Evolutionary conservation across 169 alveolate species (phyloP).

Genomic region (Ichthyophthirius multifiliis): DNA sequence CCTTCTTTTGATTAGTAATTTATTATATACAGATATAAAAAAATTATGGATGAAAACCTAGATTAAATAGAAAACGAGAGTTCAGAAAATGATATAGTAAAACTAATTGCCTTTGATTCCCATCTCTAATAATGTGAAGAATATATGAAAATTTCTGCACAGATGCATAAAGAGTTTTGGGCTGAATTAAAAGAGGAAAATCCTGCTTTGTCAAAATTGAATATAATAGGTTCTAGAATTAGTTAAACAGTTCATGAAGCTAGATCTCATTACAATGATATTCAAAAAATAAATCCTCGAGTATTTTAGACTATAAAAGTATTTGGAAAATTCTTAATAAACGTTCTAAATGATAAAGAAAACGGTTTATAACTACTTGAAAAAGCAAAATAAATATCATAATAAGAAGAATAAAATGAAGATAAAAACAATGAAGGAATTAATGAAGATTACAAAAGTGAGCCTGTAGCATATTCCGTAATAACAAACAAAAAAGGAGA

Average conservation of each 20-base stretch:
- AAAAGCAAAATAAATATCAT: neutral
- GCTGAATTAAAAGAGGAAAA: slow-evolving; percentile 23
- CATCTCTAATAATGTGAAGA: slow-evolving; percentile 7
- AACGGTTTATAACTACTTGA: neutral
- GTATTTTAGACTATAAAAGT: no score
- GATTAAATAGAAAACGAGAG: no score
- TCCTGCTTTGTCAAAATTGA: slow-evolving; percentile 13
- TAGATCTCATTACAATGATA: no score
- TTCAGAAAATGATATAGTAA: neutral
- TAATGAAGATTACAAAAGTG: neutral
- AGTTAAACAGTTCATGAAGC: neutral
- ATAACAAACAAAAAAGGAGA: neutral
- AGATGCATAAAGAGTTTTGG: slow-evolving; percentile 19
- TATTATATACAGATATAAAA: slow-evolving; percentile 15
- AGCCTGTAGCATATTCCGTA: neutral
- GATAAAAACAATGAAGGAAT: neutral
- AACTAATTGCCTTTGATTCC: neutral
- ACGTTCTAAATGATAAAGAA: neutral
- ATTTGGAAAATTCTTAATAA: neutral
- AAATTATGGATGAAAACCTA: no score
- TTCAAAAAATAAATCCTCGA: no score
- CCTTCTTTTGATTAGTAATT: slow-evolving; percentile 24
- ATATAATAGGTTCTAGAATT: neutral
- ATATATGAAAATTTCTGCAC: slow-evolving; percentile 4
- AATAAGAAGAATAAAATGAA: neutral